phyloP scores from a whole-genome alignment of 1,284 basidiomycete species.

The Trichosporon asahii region DNA sequence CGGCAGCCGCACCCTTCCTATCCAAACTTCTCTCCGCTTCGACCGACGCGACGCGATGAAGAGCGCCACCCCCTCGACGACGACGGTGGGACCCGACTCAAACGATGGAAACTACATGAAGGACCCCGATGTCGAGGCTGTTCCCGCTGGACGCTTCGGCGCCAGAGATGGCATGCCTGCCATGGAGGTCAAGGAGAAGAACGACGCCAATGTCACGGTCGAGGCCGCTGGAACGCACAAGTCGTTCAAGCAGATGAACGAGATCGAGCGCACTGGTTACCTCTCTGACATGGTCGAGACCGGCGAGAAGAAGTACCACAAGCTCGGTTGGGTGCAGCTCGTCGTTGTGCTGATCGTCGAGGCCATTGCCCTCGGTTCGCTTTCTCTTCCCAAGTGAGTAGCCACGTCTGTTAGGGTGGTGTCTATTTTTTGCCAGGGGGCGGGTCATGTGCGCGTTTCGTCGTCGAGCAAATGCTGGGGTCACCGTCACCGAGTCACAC shows the following conservation, averaged over 20 bases:
- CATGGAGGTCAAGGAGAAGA: not conserved
- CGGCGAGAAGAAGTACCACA: conserved; percentile 24
- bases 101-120: not conserved
- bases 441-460: not conserved
- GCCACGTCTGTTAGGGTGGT: not conserved
- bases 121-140: not conserved
- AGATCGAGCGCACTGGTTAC: conserved; percentile 19
- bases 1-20: not conserved
- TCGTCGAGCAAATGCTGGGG: not conserved
- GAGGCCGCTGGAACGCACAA: not conserved
- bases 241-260: conserved; percentile 14
- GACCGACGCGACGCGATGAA: not conserved
- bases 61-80: not conserved
- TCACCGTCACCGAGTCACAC: not conserved
- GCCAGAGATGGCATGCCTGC: not conserved
- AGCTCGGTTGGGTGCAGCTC: conserved; percentile 24
- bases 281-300: conserved; percentile 9
- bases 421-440: not conserved
- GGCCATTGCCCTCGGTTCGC: conserved; percentile 21
- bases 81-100: not conserved
- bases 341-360: conserved; percentile 21
- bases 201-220: not conserved
- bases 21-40: not conserved
- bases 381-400: conserved; percentile 23
- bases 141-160: not conserved